These are phyloP conservation scores for Rubroboletus satanas DNA, from an alignment of 768 basidiomycete species.

Conservation along the genomic window DNA sequence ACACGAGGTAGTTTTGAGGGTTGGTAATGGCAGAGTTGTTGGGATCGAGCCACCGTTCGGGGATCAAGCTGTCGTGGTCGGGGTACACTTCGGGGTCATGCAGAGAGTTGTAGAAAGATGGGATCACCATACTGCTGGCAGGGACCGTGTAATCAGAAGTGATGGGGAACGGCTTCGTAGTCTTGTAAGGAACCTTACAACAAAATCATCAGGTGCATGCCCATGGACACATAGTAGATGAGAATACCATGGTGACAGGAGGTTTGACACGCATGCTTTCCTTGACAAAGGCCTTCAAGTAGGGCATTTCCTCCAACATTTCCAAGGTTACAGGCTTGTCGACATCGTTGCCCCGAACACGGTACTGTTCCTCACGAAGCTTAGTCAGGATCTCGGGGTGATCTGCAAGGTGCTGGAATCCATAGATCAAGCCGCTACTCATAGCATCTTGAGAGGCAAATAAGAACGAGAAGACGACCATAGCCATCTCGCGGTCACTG, in stretches of 20 bases:
- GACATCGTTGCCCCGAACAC: conserved; percentile 73
- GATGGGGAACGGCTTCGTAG: conserved; percentile 90
- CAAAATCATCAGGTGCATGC: conserved; percentile 8
- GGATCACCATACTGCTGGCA: conserved; percentile 88
- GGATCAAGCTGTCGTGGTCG: conserved; percentile 75
- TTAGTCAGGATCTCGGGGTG: conserved; percentile 85
- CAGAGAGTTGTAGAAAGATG: conserved; percentile 86
- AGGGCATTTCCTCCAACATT: conserved; percentile 88
- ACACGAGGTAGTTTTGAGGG: conserved; percentile 95
- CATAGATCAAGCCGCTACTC: conserved; percentile 94
- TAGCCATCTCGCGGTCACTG: conserved; percentile 91
- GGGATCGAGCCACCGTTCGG: conserved; percentile 92
- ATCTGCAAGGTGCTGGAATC: conserved; percentile 95
- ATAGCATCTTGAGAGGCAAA: conserved; percentile 98
- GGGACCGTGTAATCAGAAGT: conserved; percentile 90
- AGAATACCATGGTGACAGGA: conserved; percentile 87
- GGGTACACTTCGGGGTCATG: conserved; percentile 89
- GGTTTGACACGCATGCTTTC: conserved; percentile 90
- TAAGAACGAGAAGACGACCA: conserved; percentile 95
- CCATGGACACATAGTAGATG: conserved; percentile 1
- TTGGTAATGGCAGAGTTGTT: conserved; percentile 72
- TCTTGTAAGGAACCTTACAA: conserved; percentile 84
- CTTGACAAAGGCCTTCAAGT: conserved; percentile 88
- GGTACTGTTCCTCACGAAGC: conserved; percentile 86
- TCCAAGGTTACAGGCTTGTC: conserved; percentile 80